phyloP scores from a whole-genome alignment of 2,329 filamentous ascomycete species.

The Ophiostoma quercus region DNA sequence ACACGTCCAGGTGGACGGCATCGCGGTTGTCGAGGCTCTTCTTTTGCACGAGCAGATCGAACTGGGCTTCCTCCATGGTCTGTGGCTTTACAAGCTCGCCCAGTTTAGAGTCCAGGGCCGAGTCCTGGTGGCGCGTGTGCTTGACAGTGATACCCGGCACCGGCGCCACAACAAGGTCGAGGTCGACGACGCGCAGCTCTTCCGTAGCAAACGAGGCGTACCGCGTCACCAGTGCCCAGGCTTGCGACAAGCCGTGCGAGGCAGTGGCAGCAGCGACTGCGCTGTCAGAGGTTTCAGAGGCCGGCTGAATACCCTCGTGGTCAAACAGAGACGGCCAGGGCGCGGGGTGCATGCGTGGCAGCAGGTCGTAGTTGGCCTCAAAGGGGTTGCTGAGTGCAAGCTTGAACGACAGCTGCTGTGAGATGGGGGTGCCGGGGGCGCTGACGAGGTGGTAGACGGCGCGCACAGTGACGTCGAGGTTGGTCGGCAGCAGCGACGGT shows the following conservation, averaged over 20 bases:
- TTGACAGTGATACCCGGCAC: conserved; percentile 56
- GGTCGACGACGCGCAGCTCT: conserved; percentile 57
- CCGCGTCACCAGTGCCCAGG: conserved; percentile 70
- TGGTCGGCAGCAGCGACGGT: conserved; percentile 47
- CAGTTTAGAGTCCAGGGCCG: conserved; percentile 27
- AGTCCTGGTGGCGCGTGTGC: conserved; percentile 39
- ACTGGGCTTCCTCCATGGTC: conserved; percentile 65
- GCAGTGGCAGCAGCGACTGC: neutral
- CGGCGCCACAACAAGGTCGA: conserved; percentile 50
- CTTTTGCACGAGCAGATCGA: conserved; percentile 71
- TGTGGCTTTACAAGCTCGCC: conserved; percentile 52
- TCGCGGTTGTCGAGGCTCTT: conserved; percentile 74
- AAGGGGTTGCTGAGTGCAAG: conserved; percentile 77
- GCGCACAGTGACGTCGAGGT: conserved; percentile 64
- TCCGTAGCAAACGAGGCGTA: conserved; percentile 74
- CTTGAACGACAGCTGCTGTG: conserved; percentile 63
- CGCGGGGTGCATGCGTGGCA: conserved; percentile 69
- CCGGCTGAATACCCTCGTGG: conserved; percentile 42
- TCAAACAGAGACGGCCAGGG: conserved; percentile 87
- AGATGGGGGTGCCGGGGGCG: conserved; percentile 74
- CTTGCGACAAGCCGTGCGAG: conserved; percentile 63
- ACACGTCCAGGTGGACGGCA: conserved; percentile 67
- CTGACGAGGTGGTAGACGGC: conserved; percentile 73
- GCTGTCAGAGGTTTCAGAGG: too few species aligned
- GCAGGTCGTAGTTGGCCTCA: conserved; percentile 84